phyloP scores from a whole-genome alignment of 176 grass and related monocot species.

The Aegilops umbellulata region DNA sequence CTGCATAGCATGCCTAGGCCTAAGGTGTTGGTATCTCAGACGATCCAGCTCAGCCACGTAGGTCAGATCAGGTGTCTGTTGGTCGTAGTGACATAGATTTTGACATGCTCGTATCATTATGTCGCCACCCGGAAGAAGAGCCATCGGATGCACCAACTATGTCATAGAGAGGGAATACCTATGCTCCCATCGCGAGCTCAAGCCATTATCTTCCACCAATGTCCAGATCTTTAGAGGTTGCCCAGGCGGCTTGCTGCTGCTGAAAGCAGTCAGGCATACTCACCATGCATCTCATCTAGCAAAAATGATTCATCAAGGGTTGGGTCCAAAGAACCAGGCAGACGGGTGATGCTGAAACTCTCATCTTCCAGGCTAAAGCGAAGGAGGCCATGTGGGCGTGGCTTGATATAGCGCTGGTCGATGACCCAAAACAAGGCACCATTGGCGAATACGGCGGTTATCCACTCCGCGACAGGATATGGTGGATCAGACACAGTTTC shows the following conservation, averaged over 20 bases:
- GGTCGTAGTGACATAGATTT: background rate
- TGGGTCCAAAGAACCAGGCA: background rate
- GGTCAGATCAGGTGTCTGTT: no score
- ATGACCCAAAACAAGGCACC: background rate
- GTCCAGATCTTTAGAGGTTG: background rate
- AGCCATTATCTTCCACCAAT: background rate
- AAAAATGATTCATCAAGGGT: background rate
- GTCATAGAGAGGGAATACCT: background rate
- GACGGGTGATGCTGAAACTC: background rate
- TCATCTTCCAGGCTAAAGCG: background rate
- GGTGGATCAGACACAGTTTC: background rate
- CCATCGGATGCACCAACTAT: background rate
- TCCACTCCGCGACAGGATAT: background rate
- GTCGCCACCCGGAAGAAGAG: background rate
- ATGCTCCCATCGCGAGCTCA: background rate
- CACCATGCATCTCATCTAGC: background rate
- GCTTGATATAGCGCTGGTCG: background rate
- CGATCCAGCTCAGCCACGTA: background rate
- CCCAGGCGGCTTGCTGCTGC: background rate
- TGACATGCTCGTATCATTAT: background rate
- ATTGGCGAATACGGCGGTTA: background rate
- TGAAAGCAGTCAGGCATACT: background rate
- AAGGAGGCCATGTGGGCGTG: background rate
- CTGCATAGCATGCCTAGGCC: background rate
- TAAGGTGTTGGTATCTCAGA: background rate